Conservation (phyloP, 768 basidiomycete species). For the Leccinum imitatum region DNA sequence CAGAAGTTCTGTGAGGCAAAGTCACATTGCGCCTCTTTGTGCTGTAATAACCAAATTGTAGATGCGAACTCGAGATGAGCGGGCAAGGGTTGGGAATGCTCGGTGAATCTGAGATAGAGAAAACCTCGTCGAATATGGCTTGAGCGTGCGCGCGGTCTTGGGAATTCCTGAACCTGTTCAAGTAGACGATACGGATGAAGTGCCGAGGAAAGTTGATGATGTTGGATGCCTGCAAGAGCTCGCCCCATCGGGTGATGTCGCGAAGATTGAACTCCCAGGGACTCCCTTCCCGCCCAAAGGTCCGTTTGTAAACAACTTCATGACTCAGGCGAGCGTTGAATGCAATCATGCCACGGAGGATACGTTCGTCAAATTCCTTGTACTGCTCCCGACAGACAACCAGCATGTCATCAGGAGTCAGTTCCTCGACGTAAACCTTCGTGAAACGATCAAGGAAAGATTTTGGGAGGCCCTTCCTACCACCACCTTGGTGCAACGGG, state of each 20-base stretch:
- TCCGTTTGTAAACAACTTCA: conserved; percentile 58
- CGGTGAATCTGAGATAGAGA: conserved; percentile 37
- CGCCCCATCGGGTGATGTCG: conserved; percentile 89
- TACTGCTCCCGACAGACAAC: conserved; percentile 76
- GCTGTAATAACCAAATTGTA: conserved; percentile 70
- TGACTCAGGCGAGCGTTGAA: conserved; percentile 75
- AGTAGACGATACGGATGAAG: conserved; percentile 71
- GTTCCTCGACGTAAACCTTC: conserved; percentile 92
- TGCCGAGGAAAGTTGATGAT: conserved; percentile 51
- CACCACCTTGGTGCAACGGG: conserved; percentile 93
- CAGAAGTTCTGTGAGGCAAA: conserved; percentile 42
- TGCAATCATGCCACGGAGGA: conserved; percentile 72
- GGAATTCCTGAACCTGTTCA: conserved; percentile 80
- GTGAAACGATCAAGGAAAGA: conserved; percentile 98
- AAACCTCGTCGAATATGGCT: conserved; percentile 53
- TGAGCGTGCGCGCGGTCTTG: conserved; percentile 59
- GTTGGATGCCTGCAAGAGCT: conserved; percentile 41
- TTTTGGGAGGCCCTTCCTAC: conserved; percentile 94
- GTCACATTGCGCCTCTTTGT: conserved; percentile 33
- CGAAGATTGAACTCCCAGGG: conserved; percentile 99
- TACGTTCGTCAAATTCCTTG: conserved; percentile 51
- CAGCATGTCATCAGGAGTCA: conserved; percentile 73
- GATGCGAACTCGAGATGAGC: conserved; percentile 39
- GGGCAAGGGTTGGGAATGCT: conserved; percentile 38
- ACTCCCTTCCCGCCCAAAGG: conserved; percentile 75